These are phyloP conservation scores for Mentha longifolia DNA, from an alignment of 257 asterid species.

Conservation along the genomic window DNA sequence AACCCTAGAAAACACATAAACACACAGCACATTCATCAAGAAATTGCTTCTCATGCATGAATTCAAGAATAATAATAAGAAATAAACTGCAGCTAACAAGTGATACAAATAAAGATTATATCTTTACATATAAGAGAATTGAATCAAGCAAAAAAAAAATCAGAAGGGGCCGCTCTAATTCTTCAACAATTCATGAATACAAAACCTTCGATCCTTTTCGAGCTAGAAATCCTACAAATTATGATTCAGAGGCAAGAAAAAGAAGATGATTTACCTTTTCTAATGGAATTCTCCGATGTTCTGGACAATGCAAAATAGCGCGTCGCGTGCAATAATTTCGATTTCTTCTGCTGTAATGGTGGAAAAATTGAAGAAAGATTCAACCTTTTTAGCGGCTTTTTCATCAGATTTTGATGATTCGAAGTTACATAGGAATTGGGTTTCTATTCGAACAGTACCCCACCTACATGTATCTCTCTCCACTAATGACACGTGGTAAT, in stretches of 20 bases:
- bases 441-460: not conserved
- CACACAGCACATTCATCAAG: conserved; percentile 30
- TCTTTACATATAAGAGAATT: conserved; percentile 19
- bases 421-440: conserved; percentile 12
- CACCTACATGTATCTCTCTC: not conserved
- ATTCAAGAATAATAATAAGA: conserved; percentile 20
- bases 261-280: conserved; percentile 34
- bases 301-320: conserved; percentile 19
- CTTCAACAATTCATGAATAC: conserved; percentile 8
- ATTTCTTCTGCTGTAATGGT: not conserved
- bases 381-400: conserved; percentile 23
- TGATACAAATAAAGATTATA: conserved; percentile 28
- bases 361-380: conserved; percentile 25
- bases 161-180: conserved; percentile 25
- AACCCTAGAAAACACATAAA: conserved; percentile 24
- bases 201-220: not conserved
- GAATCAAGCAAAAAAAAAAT: conserved; percentile 7
- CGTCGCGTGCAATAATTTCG: not conserved
- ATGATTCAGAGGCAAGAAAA: conserved; percentile 10
- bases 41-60: conserved; percentile 21
- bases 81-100: not conserved
- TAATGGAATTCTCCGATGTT: not conserved
- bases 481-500: conserved; percentile 27
- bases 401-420: conserved; percentile 16
- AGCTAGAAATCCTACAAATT: conserved; percentile 23